These are phyloP conservation scores for Trichoderma parareesei DNA, from an alignment of 495 filamentous ascomycete species.

Conservation along the genomic window DNA sequence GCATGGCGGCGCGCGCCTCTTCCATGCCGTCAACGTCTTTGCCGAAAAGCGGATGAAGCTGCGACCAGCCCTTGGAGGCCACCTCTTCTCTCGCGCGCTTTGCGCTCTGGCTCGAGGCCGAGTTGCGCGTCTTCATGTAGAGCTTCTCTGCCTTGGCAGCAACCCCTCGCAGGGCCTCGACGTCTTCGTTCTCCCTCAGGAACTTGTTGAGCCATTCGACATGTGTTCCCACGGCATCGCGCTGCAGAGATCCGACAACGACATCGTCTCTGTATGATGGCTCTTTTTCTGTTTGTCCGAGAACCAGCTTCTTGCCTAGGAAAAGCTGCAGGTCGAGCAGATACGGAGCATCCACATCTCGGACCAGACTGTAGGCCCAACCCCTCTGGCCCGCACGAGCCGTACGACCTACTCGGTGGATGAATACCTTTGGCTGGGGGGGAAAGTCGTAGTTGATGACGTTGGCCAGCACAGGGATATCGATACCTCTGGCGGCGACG, in stretches of 20 bases:
- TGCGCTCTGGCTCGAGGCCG: conserved; percentile 78
- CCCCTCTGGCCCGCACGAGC: conserved; percentile 85
- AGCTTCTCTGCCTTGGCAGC: conserved; percentile 85
- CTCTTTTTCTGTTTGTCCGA: conserved; percentile 50
- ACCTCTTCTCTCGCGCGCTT: conserved; percentile 74
- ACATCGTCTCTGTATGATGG: conserved; percentile 73
- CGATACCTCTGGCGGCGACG: conserved; percentile 92
- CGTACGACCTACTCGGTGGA: conserved; percentile 92
- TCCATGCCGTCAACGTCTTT: conserved; percentile 54
- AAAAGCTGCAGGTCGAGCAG: conserved; percentile 94
- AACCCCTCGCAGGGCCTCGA: conserved; percentile 59
- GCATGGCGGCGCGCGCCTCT: conserved; percentile 69
- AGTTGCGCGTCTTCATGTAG: conserved; percentile 80
- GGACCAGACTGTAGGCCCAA: conserved; percentile 90
- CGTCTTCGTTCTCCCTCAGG: conserved; percentile 64
- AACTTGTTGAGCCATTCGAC: conserved; percentile 74
- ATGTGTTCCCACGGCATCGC: conserved; percentile 61
- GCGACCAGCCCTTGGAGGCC: conserved; percentile 55
- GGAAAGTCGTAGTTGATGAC: conserved; percentile 99
- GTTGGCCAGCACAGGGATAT: conserved; percentile 92
- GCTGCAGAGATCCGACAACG: conserved; percentile 61
- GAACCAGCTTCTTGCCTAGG: conserved; percentile 66
- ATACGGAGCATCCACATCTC: conserved; percentile 79
- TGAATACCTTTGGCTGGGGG: conserved; percentile 90
- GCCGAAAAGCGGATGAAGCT: conserved; percentile 69